A percentile compares a stretch with the other conserved stretches of the same genome.
Evolutionary conservation across 1,284 basidiomycete genomes (phyloP).

Genomic region (Trichosporon asahii): DNA sequence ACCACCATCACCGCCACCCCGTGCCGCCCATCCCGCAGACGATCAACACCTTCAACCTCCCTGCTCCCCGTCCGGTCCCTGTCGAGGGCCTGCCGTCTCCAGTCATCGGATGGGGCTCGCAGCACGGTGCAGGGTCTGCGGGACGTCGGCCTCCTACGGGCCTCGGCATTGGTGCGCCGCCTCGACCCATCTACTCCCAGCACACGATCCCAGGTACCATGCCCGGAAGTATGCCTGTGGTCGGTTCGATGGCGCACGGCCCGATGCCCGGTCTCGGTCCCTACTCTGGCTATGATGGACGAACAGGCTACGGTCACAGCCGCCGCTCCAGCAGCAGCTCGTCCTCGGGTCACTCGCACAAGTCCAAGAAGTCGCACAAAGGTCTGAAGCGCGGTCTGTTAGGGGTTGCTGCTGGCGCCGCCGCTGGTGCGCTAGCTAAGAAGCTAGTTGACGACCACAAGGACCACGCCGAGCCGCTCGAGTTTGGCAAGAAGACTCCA

Average conservation of each 20-base stretch:
- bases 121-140: not conserved
- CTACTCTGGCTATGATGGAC: not conserved
- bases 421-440: not conserved
- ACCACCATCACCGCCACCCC: conserved; percentile 3
- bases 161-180: not conserved
- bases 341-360: not conserved
- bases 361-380: not conserved
- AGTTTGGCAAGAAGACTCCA: not conserved
- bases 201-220: not conserved
- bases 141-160: not conserved
- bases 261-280: not conserved
- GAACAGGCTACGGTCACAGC: not conserved
- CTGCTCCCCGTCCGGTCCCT: not conserved
- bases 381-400: not conserved
- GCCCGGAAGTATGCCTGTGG: not conserved
- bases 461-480: conserved; percentile 2
- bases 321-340: conserved; percentile 2
- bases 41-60: conserved; percentile 8
- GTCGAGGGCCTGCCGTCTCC: conserved; percentile 2
- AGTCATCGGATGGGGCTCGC: conserved; percentile 5
- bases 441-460: conserved; percentile 6
- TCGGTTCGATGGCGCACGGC: not conserved
- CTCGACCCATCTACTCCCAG: not conserved
- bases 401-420: not conserved
- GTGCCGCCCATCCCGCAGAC: not conserved